These are phyloP conservation scores for Leishmania lainsoni DNA, from an alignment of 208 protist genomes.

Conservation along the genomic window DNA sequence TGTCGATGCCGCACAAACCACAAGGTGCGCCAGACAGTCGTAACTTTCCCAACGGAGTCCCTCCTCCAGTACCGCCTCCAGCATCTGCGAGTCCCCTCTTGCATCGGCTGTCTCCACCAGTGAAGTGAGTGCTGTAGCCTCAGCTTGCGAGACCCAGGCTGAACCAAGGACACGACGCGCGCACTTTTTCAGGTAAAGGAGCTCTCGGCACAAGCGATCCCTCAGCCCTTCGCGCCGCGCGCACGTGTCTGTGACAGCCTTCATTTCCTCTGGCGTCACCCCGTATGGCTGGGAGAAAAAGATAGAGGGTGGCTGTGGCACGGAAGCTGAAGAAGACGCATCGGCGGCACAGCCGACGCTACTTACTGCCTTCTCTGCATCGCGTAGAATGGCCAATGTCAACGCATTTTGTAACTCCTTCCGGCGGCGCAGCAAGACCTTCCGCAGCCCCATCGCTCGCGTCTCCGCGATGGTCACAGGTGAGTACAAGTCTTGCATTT, in stretches of 20 bases:
- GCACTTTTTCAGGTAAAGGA: conserved; percentile 53
- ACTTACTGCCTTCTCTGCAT: conserved; percentile 3
- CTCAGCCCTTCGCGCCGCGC: conserved; percentile 25
- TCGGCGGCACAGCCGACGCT: not conserved
- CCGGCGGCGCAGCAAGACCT: conserved; percentile 25
- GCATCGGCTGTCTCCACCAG: not conserved
- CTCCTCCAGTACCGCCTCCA: conserved; percentile 7
- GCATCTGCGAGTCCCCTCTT: not conserved
- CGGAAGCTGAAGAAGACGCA: not conserved
- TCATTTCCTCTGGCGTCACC: conserved; percentile 21
- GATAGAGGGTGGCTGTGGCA: not conserved
- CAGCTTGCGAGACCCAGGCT: conserved; percentile 25
- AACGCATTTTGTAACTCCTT: conserved; percentile 32
- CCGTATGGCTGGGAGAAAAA: conserved; percentile 11
- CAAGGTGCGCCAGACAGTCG: conserved; percentile 16
- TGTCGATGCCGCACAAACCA: not conserved
- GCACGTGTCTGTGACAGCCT: conserved; percentile 16
- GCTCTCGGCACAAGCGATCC: conserved; percentile 37
- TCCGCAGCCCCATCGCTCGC: conserved; percentile 30
- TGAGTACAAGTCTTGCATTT: conserved; percentile 29
- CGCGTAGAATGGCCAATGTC: conserved; percentile 8
- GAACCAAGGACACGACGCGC: conserved; percentile 21
- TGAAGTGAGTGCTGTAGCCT: conserved; percentile 9
- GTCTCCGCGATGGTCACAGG: conserved; percentile 27
- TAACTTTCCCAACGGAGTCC: conserved; percentile 20